Percentiles rank a stretch among this genome's conserved stretches.
Evolutionary conservation across 495 filamentous ascomycete genomes (phyloP).

Genomic region (Penicillium steckii): DNA sequence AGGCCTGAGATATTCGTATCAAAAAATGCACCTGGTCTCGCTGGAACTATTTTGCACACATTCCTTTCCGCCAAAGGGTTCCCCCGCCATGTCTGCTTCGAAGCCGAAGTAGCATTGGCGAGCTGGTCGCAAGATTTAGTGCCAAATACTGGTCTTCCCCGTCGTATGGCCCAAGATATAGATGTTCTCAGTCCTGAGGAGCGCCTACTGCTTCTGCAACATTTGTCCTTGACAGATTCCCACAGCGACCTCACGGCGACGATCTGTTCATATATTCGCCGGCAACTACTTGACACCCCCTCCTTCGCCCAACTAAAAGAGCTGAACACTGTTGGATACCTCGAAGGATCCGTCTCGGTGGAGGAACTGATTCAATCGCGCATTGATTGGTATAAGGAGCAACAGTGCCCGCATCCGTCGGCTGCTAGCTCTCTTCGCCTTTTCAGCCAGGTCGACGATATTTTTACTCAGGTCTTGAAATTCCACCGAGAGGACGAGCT

Average conservation of each 20-base stretch:
- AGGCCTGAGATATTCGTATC: conserved; percentile 52
- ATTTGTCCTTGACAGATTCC: conserved; percentile 42
- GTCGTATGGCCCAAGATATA: conserved; percentile 50
- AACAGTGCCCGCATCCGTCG: conserved; percentile 44
- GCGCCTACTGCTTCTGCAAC: conserved; percentile 48
- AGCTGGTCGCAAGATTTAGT: conserved; percentile 36
- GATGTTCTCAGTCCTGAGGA: conserved; percentile 53
- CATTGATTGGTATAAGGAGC: conserved; percentile 51
- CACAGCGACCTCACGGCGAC: conserved; percentile 24
- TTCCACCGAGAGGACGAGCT: conserved; percentile 41
- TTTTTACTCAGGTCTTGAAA: conserved; percentile 40
- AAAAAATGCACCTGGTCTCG: conserved; percentile 50
- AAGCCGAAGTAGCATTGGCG: conserved; percentile 46
- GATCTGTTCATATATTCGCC: conserved; percentile 44
- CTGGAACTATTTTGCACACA: conserved; percentile 54
- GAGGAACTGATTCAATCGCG: conserved; percentile 45
- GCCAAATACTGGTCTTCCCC: conserved; percentile 38
- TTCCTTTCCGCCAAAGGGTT: conserved; percentile 52
- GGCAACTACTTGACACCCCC: conserved; percentile 50
- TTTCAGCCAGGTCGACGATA: conserved; percentile 45
- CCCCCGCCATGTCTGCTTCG: conserved; percentile 50
- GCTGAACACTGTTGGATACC: conserved; percentile 49
- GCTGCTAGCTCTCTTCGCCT: conserved; percentile 35
- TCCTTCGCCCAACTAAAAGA: conserved; percentile 49
- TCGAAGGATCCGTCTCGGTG: conserved; percentile 42